Conservation (phyloP, 177 flowering plant species). For the Vitis hybrid region DNA sequence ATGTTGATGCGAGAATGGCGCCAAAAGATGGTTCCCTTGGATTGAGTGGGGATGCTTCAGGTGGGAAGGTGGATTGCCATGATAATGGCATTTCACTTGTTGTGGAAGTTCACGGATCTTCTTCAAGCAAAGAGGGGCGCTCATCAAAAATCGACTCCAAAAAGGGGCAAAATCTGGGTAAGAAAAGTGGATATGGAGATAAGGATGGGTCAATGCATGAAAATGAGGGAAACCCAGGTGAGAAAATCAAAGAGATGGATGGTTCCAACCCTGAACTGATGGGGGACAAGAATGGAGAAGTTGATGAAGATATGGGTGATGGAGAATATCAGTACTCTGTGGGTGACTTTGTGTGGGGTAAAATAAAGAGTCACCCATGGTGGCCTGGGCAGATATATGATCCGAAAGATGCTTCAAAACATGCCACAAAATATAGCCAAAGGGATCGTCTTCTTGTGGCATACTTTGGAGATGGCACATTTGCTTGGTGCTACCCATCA, state of each 20-base stretch:
- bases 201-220: slow-evolving; percentile 1
- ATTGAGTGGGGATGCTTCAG: neutral
- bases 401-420: slow-evolving; percentile 47
- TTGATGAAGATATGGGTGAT: slow-evolving; percentile 10
- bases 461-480: slow-evolving; percentile 53
- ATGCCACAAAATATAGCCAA: slow-evolving; percentile 32
- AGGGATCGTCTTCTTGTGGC: slow-evolving; percentile 43
- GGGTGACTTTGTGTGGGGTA: slow-evolving; percentile 74
- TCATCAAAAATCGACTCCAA: neutral
- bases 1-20: neutral
- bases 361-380: slow-evolving; percentile 61
- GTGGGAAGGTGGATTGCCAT: neutral
- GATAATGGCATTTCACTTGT: slow-evolving; percentile 3
- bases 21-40: neutral
- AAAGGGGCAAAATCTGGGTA: neutral
- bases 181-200: neutral
- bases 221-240: slow-evolving; percentile 1
- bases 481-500: slow-evolving; percentile 62
- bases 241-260: neutral
- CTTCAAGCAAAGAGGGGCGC: neutral
- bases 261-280: slow-evolving; percentile 3
- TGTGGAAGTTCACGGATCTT: neutral
- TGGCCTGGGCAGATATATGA: slow-evolving; percentile 67
- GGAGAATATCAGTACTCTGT: slow-evolving; percentile 27
- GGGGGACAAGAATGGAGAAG: slow-evolving; percentile 10